These are phyloP conservation scores for Rhodotorula sphaerocarpa DNA, from an alignment of 768 basidiomycete genomes.

Conservation along the genomic window DNA sequence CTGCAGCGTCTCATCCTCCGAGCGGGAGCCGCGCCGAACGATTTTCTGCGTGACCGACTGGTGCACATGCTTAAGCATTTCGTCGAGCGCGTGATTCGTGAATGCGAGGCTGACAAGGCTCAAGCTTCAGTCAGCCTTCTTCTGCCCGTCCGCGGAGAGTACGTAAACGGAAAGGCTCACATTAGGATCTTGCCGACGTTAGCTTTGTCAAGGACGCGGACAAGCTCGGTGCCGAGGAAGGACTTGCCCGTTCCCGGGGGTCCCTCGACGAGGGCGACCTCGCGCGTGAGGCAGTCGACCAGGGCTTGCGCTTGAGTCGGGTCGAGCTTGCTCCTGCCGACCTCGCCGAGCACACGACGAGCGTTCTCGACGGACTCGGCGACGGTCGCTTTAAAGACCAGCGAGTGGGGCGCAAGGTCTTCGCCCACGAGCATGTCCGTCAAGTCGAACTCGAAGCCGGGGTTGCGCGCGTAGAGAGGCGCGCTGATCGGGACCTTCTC, in stretches of 20 bases:
- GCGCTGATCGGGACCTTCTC: slow-evolving; percentile 46
- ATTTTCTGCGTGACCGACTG: slow-evolving; percentile 59
- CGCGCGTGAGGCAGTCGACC: slow-evolving; percentile 54
- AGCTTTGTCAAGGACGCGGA: slow-evolving; percentile 58
- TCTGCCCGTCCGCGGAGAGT: too few species aligned
- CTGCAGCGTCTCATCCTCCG: slow-evolving; percentile 24
- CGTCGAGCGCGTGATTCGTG: slow-evolving; percentile 73
- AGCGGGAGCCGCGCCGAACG: slow-evolving; percentile 58
- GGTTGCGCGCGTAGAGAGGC: slow-evolving; percentile 53
- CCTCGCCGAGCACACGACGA: too few species aligned
- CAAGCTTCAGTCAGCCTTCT: too few species aligned
- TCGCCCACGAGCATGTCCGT: slow-evolving; percentile 49
- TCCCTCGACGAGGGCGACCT: slow-evolving; percentile 64
- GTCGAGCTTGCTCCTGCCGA: slow-evolving; percentile 53
- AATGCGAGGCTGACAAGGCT: slow-evolving; percentile 57
- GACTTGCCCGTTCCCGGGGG: slow-evolving; percentile 73
- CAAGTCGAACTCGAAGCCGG: slow-evolving; percentile 45
- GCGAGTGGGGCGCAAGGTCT: slow-evolving; percentile 30
- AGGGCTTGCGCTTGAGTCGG: slow-evolving; percentile 64
- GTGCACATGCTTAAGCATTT: slow-evolving; percentile 59
- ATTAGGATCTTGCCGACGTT: slow-evolving; percentile 50
- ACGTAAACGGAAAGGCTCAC: too few species aligned
- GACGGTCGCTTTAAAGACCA: too few species aligned
- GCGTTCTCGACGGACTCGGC: too few species aligned
- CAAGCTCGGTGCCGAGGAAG: slow-evolving; percentile 52